Conservation (phyloP, 495 filamentous ascomycete species). For the Monascus purpureus region DNA sequence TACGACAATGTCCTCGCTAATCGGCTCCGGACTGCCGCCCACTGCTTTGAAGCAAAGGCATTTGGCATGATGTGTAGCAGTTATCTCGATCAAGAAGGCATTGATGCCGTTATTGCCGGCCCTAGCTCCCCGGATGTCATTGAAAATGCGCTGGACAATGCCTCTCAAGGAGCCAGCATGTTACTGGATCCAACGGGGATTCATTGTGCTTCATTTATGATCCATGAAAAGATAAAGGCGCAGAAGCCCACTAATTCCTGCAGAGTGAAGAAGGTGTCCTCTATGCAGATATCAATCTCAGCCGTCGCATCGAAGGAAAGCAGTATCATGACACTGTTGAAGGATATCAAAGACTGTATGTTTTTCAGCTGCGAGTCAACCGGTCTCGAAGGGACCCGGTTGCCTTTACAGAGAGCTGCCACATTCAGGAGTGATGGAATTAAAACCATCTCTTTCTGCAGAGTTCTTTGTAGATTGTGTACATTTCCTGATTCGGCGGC, state of each 20-base stretch:
- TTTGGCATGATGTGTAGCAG: slow-evolving; percentile 26
- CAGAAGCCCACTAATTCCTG: slow-evolving; percentile 10
- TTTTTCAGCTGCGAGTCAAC: slow-evolving; percentile 27
- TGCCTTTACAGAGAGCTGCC: neutral
- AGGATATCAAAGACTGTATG: slow-evolving; percentile 28
- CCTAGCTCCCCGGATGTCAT: slow-evolving; percentile 4
- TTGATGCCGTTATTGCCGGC: slow-evolving; percentile 6
- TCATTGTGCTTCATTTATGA: slow-evolving; percentile 11
- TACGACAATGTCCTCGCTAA: slow-evolving; percentile 31
- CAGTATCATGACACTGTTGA: slow-evolving; percentile 31
- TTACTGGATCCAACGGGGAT: slow-evolving; percentile 27
- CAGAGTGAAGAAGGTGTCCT: slow-evolving; percentile 23
- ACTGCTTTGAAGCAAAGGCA: slow-evolving; percentile 33
- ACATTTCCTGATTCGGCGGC: too few relatives aligned
- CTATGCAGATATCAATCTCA: slow-evolving; percentile 28
- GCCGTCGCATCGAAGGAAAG: slow-evolving; percentile 25
- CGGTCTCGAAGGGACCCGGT: slow-evolving; percentile 7
- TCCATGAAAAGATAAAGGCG: slow-evolving; percentile 3
- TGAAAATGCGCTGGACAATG: slow-evolving; percentile 4
- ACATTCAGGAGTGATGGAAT: neutral
- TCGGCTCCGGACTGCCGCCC: slow-evolving; percentile 20
- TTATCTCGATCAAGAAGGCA: slow-evolving; percentile 12
- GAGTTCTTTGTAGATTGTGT: too few relatives aligned
- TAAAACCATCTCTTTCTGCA: too few relatives aligned
- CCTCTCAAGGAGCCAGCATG: slow-evolving; percentile 17